These are phyloP conservation scores for Aechmea fasciata DNA, from an alignment of 176 grass and related monocot genomes.

Conservation along the genomic window DNA sequence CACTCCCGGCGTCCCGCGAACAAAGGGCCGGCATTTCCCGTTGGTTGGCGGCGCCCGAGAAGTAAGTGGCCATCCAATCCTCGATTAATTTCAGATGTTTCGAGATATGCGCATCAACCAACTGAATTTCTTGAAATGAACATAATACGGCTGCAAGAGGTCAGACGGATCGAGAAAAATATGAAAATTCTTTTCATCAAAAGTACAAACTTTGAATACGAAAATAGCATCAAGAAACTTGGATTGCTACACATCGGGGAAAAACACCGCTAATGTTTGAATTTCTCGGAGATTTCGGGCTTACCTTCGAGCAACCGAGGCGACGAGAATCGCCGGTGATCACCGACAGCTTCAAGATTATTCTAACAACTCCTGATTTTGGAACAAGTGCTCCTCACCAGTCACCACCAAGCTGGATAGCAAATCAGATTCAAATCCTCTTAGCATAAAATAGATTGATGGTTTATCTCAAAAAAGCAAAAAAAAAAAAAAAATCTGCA, in stretches of 20 bases:
- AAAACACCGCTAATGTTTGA: too few species aligned
- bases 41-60: constrained; percentile 50
- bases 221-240: too few species aligned
- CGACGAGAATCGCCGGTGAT: too few species aligned
- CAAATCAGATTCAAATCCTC: not conserved
- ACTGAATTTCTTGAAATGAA: not conserved
- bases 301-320: too few species aligned
- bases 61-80: constrained; percentile 61
- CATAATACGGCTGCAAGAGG: not conserved
- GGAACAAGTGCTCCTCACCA: not conserved
- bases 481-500: not conserved
- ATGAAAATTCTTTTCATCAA: too few species aligned
- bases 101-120: not conserved
- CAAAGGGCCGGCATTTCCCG: constrained; percentile 57
- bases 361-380: not conserved
- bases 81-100: not conserved
- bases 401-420: not conserved
- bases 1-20: constrained; percentile 32
- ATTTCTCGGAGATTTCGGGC: too few species aligned
- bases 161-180: not conserved
- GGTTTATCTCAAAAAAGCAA: too few species aligned
- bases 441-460: not conserved
- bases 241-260: too few species aligned
- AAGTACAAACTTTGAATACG: too few species aligned
- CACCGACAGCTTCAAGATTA: too few species aligned